Evolutionary conservation across 2,329 filamentous ascomycete genomes (phyloP), one percentile per base, ranked within the genome.

Genomic region (Beauveria bassiana): DNA sequence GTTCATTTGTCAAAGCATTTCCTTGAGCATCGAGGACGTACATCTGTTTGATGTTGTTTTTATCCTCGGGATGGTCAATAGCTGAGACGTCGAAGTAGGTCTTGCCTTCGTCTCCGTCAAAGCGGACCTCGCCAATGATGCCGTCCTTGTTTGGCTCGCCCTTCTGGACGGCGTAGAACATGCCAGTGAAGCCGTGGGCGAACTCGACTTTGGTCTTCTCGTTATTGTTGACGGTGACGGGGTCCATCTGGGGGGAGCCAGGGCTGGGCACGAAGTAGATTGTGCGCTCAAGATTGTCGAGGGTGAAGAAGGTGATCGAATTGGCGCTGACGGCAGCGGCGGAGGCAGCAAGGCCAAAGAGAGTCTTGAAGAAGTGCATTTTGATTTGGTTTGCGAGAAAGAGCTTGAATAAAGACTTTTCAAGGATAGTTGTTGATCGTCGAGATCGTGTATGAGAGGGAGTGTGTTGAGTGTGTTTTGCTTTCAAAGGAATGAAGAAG

Each of bases 51-150:
- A 85, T 76, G 66, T 80, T 80, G 65, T 78, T 62, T 65, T 72
- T 67, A 71, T 84, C 82, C 45, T 68, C 68, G 56, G 80, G 72
- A 71, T 81, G 73, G 67, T 84, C 79, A 65, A 85, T 85, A 70
- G 81, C 81, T 12, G 81, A 84, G 64, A 85, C 81, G 65, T 85
- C 82, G 62, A 82, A 85, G 77, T 78, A 85, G 62, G 78, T 83
- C 62, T 74, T 64, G 65, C 74, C 80, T 58, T 70, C 68, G 72
- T 72, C 82, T 68, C 78, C 80, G 59, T 78, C 73, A 68, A 81
- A 82, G 65, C 73, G 72, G 61, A 81, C 74, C 75, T 82, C 79
- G 59, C 79, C 79, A 61, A 82, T 77, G 79, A 82, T 84, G 66
- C 82, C 82, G 5, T 75, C 70, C 47, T 68, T 67, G 65, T 78